These are phyloP conservation scores for Coemansia umbellata DNA, from an alignment of 192 early-diverging fungal species.

Conservation along the genomic window DNA sequence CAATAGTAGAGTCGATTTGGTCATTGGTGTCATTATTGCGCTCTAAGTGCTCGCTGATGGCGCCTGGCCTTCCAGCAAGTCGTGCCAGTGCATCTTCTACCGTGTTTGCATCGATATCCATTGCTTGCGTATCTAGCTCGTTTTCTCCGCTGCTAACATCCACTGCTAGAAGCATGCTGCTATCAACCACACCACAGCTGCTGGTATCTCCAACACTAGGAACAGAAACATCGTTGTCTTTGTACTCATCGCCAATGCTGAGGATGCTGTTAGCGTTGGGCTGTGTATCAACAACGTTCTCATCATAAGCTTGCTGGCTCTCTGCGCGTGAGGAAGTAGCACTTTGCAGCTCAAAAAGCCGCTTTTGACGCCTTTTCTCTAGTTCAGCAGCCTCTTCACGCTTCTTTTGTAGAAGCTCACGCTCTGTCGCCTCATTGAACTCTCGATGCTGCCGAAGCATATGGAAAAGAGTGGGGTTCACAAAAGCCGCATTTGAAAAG, in stretches of 20 bases:
- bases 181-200: neutral
- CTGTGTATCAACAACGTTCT: neutral
- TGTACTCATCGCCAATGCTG: neutral
- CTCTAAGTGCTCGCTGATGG: neutral
- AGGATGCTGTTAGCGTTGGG: neutral
- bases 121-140: slow-evolving; percentile 22
- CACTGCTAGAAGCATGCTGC: slow-evolving; percentile 20
- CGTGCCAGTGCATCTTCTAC: slow-evolving; percentile 47
- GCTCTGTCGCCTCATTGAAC: slow-evolving; percentile 52
- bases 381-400: slow-evolving; percentile 31
- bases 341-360: slow-evolving; percentile 4
- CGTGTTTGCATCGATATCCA: slow-evolving; percentile 37
- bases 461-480: slow-evolving; percentile 51
- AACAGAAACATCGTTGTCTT: neutral
- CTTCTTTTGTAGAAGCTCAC: slow-evolving; percentile 45
- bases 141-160: slow-evolving; percentile 1
- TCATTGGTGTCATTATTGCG: neutral
- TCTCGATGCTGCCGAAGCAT: slow-evolving; percentile 54
- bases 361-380: slow-evolving; percentile 23
- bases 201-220: neutral
- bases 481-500: slow-evolving; percentile 50
- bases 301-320: neutral
- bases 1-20: neutral
- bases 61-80: slow-evolving; percentile 11
- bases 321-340: neutral